phyloP scores from a whole-genome alignment of 2,329 filamentous ascomycete species.

The Capronia epimyces region DNA sequence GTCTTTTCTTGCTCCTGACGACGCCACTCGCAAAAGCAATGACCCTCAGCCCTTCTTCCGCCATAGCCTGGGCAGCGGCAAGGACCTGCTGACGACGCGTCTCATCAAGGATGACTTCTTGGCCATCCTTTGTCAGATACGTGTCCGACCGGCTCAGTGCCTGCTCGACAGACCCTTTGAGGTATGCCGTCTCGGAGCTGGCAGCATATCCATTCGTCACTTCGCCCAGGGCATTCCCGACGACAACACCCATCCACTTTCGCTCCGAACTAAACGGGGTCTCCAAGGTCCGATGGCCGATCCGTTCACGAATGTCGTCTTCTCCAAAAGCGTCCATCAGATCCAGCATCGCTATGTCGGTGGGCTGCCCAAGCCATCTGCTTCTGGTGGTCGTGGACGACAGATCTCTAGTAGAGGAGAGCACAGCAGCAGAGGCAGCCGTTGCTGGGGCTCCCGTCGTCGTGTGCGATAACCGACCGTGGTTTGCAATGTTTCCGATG shows the following conservation, averaged over 20 bases:
- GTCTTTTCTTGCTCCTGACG: constrained; percentile 44
- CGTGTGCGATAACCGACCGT: constrained; percentile 71
- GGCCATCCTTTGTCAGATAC: constrained; percentile 78
- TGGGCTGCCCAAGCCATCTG: constrained; percentile 93
- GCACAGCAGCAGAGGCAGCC: constrained; percentile 66
- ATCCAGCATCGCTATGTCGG: constrained; percentile 94
- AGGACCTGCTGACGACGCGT: constrained; percentile 66
- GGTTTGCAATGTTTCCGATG: constrained; percentile 95
- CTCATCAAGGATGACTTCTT: constrained; percentile 79
- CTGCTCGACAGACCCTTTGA: constrained; percentile 90
- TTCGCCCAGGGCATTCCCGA: constrained; percentile 49
- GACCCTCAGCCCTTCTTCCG: constrained; percentile 80
- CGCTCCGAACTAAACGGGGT: constrained; percentile 94
- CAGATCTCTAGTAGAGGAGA: constrained; percentile 72
- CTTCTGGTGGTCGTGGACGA: constrained; percentile 64
- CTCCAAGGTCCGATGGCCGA: constrained; percentile 76
- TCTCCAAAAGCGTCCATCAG: constrained; percentile 85
- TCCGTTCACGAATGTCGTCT: constrained; percentile 79
- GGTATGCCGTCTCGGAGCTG: constrained; percentile 78
- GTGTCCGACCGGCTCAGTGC: constrained; percentile 83
- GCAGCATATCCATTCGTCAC: constrained; percentile 49
- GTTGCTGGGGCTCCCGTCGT: constrained; percentile 66
- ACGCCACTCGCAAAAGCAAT: constrained; percentile 87
- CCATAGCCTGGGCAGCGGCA: constrained; percentile 78
- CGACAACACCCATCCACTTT: constrained; percentile 98